Evolutionary conservation across 2,329 filamentous ascomycete species (phyloP), one percentile per base, ranked within the genome.

Genomic region (Aspergillus aculeatus): DNA sequence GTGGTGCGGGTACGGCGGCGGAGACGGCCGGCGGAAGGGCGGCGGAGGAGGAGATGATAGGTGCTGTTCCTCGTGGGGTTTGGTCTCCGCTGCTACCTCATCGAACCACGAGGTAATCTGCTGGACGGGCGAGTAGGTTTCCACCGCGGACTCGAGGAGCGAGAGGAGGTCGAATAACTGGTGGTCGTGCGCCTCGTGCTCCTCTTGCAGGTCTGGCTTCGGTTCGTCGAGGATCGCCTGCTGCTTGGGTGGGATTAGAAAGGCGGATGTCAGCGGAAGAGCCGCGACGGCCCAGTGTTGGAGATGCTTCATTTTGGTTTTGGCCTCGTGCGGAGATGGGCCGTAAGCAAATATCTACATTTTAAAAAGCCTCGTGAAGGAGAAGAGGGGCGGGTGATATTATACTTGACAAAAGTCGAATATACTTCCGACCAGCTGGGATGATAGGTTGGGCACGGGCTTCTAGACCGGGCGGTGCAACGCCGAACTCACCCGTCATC

Each of bases 221-320:
- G 57, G 51, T 14, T 41, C 23, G 23, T 60, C 54, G 53, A 29
- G 24, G 16, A 67, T 50, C 26, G 61, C 72, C 59, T 81, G 70
- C 62, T 82, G 77, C 52, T 80, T 73, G 23, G 47, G 47, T 31
- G 82, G 80, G 57, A 84, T 75, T 50, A 84, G 80, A 58, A 84
- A 75, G 52, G 81, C 82, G 51, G 79, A 73, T 61, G 75, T 71
- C 57, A 82, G 66, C 14, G 80, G 77, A 57, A 78, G 76, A 26
- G 51, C 47, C 21, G 56, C 71, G 61, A 81, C 75, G 65, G 83
- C 68, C 50, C 63, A 56, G 54, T 74, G 70, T 23, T 49, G 50
- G 31, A 59, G 41, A 29, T 64, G 31, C 57, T 61, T 68, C 63
- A 64, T 68, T 2, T 10, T 60, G 47, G 12, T 32, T 12, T 32